Percentiles rank a stretch among this genome's conserved stretches.
phyloP scores from a whole-genome alignment of 495 filamentous ascomycete species.

The Amorphotheca resinae region DNA sequence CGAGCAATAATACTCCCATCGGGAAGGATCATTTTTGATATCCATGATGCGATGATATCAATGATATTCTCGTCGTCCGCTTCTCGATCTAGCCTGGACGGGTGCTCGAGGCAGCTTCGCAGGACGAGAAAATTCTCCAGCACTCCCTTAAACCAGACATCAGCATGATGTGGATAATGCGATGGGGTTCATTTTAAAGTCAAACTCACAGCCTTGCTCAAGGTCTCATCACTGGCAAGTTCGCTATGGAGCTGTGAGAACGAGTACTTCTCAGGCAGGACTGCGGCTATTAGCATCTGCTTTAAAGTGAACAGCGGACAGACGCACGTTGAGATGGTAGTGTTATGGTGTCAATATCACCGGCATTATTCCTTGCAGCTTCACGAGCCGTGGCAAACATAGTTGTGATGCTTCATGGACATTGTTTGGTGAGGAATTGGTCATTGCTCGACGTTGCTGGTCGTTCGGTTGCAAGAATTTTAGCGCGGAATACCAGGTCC shows the following conservation, averaged over 20 bases:
- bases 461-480: background rate
- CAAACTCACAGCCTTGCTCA: constrained; percentile 3
- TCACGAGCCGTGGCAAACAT: constrained; percentile 15
- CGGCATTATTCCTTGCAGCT: constrained; percentile 3
- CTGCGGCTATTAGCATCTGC: too few relatives aligned
- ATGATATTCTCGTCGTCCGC: constrained; percentile 1
- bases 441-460: background rate
- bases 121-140: constrained; percentile 10
- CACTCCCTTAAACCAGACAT: constrained; percentile 1
- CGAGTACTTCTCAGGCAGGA: constrained; percentile 13
- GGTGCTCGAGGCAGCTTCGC: constrained; percentile 2
- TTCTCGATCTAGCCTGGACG: background rate
- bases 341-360: background rate
- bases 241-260: constrained; percentile 6
- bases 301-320: too few relatives aligned
- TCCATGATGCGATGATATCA: constrained; percentile 8
- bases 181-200: background rate
- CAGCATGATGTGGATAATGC: background rate
- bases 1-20: constrained; percentile 4
- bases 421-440: background rate
- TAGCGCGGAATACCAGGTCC: background rate
- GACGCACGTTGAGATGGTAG: constrained; percentile 9
- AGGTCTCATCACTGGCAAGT: background rate
- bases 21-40: constrained; percentile 16
- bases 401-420: background rate